Percentiles rank a stretch among this genome's conserved stretches.
These are phyloP conservation scores for Ogataea polymorpha DNA, from an alignment of 805 yeast species.

Conservation along the genomic window DNA sequence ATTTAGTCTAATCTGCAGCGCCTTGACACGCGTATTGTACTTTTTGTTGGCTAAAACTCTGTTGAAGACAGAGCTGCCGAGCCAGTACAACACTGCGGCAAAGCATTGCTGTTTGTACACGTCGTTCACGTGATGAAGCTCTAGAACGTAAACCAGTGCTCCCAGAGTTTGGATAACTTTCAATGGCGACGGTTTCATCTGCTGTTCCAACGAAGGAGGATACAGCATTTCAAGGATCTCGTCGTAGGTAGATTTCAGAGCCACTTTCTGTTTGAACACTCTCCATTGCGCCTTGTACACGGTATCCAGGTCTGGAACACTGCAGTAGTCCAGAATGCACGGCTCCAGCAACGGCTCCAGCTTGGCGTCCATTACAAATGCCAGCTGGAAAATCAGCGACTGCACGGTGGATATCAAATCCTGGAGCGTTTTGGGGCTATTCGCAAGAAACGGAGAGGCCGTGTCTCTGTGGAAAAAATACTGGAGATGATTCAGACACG, in stretches of 20 bases:
- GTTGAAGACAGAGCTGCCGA: constrained; percentile 71
- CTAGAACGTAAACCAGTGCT: constrained; percentile 81
- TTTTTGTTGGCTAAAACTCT: constrained; percentile 63
- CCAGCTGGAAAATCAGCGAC: constrained; percentile 60
- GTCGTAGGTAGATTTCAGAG: constrained; percentile 52
- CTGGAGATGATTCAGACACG: constrained; percentile 70
- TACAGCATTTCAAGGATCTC: constrained; percentile 72
- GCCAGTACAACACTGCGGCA: constrained; percentile 74
- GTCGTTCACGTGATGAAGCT: constrained; percentile 76
- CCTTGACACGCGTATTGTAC: constrained; percentile 75
- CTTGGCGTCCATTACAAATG: constrained; percentile 62
- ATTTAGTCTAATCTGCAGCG: constrained; percentile 86
- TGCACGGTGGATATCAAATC: constrained; percentile 55
- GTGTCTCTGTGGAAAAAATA: constrained; percentile 71
- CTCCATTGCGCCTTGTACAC: constrained; percentile 72
- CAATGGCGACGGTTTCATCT: constrained; percentile 86
- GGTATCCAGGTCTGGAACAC: constrained; percentile 78
- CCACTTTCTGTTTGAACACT: constrained; percentile 42
- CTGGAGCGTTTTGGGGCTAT: constrained; percentile 58
- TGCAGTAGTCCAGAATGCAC: constrained; percentile 70
- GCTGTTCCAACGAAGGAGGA: constrained; percentile 80
- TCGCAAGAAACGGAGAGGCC: constrained; percentile 46
- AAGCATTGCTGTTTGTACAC: constrained; percentile 74
- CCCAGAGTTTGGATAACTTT: constrained; percentile 82
- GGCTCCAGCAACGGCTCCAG: constrained; percentile 56